Evolutionary conservation across 768 basidiomycete genomes (phyloP), one percentile per base, ranked within the genome.

Genomic region (Ramaria sp.): DNA sequence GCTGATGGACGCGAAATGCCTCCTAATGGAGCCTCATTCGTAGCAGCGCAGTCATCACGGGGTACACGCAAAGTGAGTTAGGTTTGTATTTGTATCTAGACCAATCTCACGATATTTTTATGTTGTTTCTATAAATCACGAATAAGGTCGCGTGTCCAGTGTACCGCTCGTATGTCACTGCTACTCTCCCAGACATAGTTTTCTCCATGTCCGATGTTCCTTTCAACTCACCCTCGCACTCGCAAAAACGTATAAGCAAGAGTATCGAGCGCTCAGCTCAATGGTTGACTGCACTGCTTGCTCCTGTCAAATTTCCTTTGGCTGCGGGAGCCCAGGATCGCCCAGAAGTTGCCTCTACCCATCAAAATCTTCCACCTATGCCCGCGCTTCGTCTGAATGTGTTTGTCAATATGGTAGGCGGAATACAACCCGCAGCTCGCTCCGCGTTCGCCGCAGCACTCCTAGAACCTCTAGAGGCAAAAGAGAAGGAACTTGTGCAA

Each of bases 191-290:
- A 0, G 88, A 92, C 59, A 55, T 90, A 15, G 78, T 86, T 12
- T 71, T 87, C 48, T 81, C 88, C 0, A 71, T 91, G 15, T 73
- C 78, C 1, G 88, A 92, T 56, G 79, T 71, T 0, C 85, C 87
- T 0, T 80, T 78, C 62, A 83, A 83, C 0, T 58, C 69, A 3
- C 75, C 79, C 0, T 79, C 84, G 0, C 76, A 79, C 57, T 89
- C 88, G 3, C 89, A 92, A 62, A 90, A 86, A 59, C 79, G 89
- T 2, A 66, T 82, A 5, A 81, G 77, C 25, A 91, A 89, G 63
- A 82, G 82, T 61, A 75, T 89, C 50, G 83, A 88, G 42, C 75
- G 88, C 25, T 81, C 81, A 2, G 62, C 70, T 0, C 66, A 73
- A 0, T 92, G 89, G 89, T 66, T 90, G 0, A 66, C 73, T 0